Base-by-base conservation (phyloP, 805 yeast genomes). In the Metschnikowia lochheadii region DNA sequence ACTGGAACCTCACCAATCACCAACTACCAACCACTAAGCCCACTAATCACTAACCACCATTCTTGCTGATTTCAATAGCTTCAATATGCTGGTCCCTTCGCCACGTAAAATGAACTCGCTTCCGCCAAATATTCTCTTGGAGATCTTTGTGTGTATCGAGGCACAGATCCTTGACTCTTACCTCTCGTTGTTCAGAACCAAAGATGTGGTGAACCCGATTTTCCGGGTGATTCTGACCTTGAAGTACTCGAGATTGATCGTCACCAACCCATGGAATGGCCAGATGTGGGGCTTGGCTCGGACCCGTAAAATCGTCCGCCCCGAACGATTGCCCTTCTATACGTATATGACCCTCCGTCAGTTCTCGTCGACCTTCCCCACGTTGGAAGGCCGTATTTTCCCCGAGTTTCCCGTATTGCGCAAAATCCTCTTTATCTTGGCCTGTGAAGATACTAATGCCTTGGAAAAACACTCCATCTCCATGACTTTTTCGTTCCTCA, bases 241-340 rank as follows among this genome's bases (percentile, higher is more conserved):
- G 11, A 29, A 33, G 14, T 40, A 48, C 33, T 51, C 54, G 29
- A 29, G 44, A 6, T 13, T 51, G 26, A 32, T 48, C 14, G 46
- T 51, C 17, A 51, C 54, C 26, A 44, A 44, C 35, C 26, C 41
- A 1, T 51, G 54, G 54, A 29, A 36, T 13, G 42, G 44, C 10
- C 54, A 44, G 44, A 26, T 51, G 29, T 38, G 26, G 29, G 32
- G 46, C 3, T 29, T 48, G 31, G 41, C 54, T 6, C 39, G 54
- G 2, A 50, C 46, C 11, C 18, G 23, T n/a, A 35, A 33, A 17
- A 44, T 51, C 14, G 40, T 33, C n/a, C 26, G 45, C 14, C 34
- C 50, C 2, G 49, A 44, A n/a, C 15, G 23, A 20, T 34, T 51
- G 10, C 35, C 54, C 7, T 14, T 21, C 14, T 48, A 40, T 38